Base-by-base conservation (phyloP, 2,329 filamentous ascomycete species). In the Magnaporthiopsis rhizophila region DNA sequence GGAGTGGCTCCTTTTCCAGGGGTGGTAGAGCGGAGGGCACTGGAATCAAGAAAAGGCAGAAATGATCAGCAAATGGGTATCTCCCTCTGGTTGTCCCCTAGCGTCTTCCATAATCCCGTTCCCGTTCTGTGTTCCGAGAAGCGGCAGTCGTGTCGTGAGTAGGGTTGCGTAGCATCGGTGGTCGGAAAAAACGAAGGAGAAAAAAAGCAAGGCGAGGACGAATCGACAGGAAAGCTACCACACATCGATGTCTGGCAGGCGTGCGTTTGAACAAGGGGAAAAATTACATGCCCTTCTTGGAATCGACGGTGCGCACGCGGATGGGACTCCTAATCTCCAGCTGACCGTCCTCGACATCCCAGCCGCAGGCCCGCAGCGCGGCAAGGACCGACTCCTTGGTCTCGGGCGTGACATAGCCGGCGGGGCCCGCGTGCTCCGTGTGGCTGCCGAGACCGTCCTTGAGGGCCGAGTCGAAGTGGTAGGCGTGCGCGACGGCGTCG, bases 311-410 rank as follows among this genome's bases (percentile, higher is more conserved):
- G 38, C 76, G 68, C 34, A 81, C 75, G 8, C 78, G 74, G 28
- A 80, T 69, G 1, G 76, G 86, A 60, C 83, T 78, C 65, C 77
- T 80, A 24, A 88, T 92, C 77, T 92, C 89, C 69, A 93, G 76
- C 7, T 86, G 87, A 56, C 81, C 81, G 62, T 80, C 80, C 64
- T 85, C 77, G 60, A 90, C 69, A 74, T 92, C 84, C 90, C 90
- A 93, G 0, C 89, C 89, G 66, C 66, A 75, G 67, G 66, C 74
- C 66, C 63, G 76, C 65, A 78, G 79, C 72, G 71, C 74, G 69
- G 67, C 76, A 60, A 76, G 71, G 11, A 76, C 66, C 1, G 66
- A 67, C 34, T 68, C 63, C 67, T 76, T 77, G 64, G 74, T 72
- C 60, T 76, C 74, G 8, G 69, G 65, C 72, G 73, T 75, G 71